phyloP scores from a whole-genome alignment of 306 rosid species.

The Gynostemma pentaphyllum region DNA sequence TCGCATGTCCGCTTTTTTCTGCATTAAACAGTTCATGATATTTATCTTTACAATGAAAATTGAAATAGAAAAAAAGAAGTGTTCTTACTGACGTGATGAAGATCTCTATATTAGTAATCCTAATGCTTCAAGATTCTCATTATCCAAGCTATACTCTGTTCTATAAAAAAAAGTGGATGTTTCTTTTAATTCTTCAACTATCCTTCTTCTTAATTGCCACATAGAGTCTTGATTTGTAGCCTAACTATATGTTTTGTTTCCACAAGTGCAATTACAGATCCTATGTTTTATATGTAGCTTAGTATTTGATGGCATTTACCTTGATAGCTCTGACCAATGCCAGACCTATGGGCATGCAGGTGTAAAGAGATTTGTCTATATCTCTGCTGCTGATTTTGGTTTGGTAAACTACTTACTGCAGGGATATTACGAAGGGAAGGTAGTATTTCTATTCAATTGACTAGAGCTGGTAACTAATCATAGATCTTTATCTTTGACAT shows the following conservation, averaged over 20 bases:
- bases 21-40: background rate
- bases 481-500: background rate
- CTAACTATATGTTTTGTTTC: background rate
- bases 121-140: background rate
- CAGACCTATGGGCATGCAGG: slow-evolving; percentile 34
- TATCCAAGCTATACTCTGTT: background rate
- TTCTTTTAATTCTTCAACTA: background rate
- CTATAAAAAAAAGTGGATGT: background rate
- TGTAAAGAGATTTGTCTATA: slow-evolving; percentile 78
- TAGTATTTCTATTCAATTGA: slow-evolving; percentile 13
- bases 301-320: too few relatives aligned
- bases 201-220: background rate
- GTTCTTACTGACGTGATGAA: too few relatives aligned
- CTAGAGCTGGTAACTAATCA: background rate
- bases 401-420: slow-evolving; percentile 52
- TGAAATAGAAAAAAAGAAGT: too few relatives aligned
- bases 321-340: background rate
- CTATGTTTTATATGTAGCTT: background rate
- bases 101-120: background rate
- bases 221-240: background rate
- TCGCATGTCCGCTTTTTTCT: background rate
- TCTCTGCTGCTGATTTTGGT: slow-evolving; percentile 97
- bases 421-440: slow-evolving; percentile 98
- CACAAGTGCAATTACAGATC: background rate
- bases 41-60: background rate